Evolutionary conservation across 257 asterid species (phyloP).

Genomic region (Paulownia fortunei): DNA sequence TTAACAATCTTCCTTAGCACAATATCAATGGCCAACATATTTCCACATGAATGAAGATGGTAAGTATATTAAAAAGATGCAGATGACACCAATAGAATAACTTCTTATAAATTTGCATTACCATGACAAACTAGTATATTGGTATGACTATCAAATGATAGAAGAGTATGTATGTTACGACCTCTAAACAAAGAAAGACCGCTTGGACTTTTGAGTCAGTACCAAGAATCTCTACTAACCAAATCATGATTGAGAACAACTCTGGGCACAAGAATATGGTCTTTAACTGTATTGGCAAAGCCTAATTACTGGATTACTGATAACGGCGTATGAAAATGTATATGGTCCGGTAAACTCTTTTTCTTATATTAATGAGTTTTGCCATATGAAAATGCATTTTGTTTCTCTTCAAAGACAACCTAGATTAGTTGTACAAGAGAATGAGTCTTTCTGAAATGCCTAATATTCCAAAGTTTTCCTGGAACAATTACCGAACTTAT

Average conservation of each 20-base stretch:
- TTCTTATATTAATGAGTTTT: constrained; percentile 4
- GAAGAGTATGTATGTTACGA: not conserved
- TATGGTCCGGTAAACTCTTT: not conserved
- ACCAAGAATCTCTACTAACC: not conserved
- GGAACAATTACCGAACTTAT: no score
- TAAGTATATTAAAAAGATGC: not conserved
- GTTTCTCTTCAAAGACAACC: no score
- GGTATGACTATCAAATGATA: not conserved
- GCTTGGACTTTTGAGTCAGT: not conserved
- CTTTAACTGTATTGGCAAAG: not conserved
- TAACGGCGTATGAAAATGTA: no score
- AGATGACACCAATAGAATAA: not conserved
- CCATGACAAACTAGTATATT: not conserved
- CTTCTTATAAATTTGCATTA: not conserved
- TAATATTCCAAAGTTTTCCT: not conserved
- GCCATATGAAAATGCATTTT: no score
- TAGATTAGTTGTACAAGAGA: no score
- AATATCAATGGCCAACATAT: constrained; percentile 68
- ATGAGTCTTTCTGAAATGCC: no score
- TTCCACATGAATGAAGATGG: constrained; percentile 19
- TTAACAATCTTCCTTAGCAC: constrained; percentile 73
- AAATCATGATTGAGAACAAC: not conserved
- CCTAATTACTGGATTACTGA: constrained; percentile 10
- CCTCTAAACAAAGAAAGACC: not conserved
- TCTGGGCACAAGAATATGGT: not conserved